These are phyloP conservation scores for Rhizopus delemar DNA, from an alignment of 371 early-diverging fungal genomes.

Conservation along the genomic window DNA sequence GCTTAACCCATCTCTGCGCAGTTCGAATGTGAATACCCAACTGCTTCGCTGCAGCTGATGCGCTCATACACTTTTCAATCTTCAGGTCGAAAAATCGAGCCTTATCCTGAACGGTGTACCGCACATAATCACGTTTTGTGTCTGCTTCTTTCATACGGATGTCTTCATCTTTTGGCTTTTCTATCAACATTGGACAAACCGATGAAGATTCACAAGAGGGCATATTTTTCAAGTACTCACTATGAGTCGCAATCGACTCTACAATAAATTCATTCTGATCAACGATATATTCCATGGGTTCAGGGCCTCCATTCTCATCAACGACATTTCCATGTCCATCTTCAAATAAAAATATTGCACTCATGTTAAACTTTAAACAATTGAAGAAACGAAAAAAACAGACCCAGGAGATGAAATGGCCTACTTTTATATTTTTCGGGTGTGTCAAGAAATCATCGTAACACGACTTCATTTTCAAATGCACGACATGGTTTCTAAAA, in stretches of 20 bases:
- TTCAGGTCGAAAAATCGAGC: no score
- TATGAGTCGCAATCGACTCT: slow-evolving; percentile 13
- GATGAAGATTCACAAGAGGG: slow-evolving; percentile 7
- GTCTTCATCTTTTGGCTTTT: slow-evolving; percentile 17
- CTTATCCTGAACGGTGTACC: no score
- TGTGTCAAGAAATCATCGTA: slow-evolving; percentile 8
- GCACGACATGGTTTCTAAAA: slow-evolving; percentile 2
- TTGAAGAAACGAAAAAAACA: slow-evolving; percentile 1
- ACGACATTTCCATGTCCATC: slow-evolving; percentile 15
- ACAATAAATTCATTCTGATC: not conserved
- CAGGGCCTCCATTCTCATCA: no score
- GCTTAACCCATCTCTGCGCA: slow-evolving; percentile 17
- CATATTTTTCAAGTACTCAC: slow-evolving; percentile 10
- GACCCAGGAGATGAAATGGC: slow-evolving; percentile 8
- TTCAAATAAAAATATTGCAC: slow-evolving; percentile 22
- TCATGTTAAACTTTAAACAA: slow-evolving; percentile 11
- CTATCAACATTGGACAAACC: slow-evolving; percentile 12
- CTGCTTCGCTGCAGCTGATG: no score
- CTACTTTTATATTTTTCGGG: slow-evolving; percentile 9
- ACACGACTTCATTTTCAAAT: slow-evolving; percentile 5
- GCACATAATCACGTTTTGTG: slow-evolving; percentile 1
- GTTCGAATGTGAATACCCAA: not conserved
- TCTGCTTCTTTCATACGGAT: slow-evolving; percentile 14
- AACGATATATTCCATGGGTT: no score
- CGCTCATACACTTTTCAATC: no score